These are phyloP conservation scores for Lenwebbia sp. DNA, from an alignment of 345 rosid species.

Conservation along the genomic window DNA sequence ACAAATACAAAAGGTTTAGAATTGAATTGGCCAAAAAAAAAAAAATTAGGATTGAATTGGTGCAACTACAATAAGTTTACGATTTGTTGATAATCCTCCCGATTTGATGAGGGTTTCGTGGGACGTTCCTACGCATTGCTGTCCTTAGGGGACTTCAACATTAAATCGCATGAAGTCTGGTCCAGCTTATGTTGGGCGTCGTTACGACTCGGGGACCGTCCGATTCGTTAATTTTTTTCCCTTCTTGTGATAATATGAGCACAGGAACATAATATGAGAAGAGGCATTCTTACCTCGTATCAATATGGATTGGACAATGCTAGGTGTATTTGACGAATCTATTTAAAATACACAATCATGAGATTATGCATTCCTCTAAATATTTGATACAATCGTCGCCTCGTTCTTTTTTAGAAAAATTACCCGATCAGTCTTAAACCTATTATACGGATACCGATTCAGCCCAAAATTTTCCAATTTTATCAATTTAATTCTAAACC, in stretches of 20 bases:
- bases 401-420: background rate
- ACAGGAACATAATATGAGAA: background rate
- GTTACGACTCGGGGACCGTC: background rate
- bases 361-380: background rate
- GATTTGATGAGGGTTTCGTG: too few relatives aligned
- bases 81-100: too few relatives aligned
- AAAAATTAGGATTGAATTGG: too few relatives aligned
- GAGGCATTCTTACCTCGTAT: background rate
- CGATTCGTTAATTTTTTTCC: background rate
- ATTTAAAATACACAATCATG: background rate
- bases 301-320: background rate
- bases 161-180: background rate
- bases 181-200: background rate
- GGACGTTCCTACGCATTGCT: too few relatives aligned
- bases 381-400: background rate
- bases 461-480: background rate
- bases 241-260: background rate
- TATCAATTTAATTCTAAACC: background rate
- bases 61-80: too few relatives aligned
- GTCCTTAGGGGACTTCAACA: too few relatives aligned
- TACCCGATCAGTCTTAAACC: background rate
- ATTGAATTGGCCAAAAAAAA: too few relatives aligned
- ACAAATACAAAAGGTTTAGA: too few relatives aligned
- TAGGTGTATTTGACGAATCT: background rate
- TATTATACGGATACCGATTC: background rate